Percentiles rank a stretch among this genome's conserved stretches.
Conservation (phyloP, 306 rosid species). For the Dicorynia guianensis region DNA sequence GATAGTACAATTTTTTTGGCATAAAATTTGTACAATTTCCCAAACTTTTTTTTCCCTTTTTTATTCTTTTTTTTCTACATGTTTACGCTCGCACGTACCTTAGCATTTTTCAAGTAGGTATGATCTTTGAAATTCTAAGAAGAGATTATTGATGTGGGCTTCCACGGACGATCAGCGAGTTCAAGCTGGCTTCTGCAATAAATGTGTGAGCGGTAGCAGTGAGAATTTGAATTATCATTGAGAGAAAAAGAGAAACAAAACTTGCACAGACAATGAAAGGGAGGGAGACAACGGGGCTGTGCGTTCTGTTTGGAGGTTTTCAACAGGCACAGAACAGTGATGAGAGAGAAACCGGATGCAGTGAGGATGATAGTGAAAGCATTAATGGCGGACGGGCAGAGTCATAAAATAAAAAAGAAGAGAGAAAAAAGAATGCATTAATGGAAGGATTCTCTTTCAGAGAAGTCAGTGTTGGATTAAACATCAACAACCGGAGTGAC, state of each 20-base stretch:
- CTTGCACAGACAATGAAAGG: slow-evolving; percentile 50
- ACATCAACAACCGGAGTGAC: slow-evolving; percentile 45
- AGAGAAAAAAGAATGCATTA: slow-evolving; percentile 48
- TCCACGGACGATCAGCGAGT: slow-evolving; percentile 42
- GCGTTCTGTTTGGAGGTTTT: slow-evolving; percentile 52
- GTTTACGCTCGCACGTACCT: too few relatives aligned
- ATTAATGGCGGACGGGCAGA: slow-evolving; percentile 35
- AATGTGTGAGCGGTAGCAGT: slow-evolving; percentile 62
- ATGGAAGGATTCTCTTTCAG: slow-evolving; percentile 61
- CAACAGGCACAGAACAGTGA: slow-evolving; percentile 57
- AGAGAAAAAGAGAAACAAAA: slow-evolving; percentile 43
- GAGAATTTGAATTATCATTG: slow-evolving; percentile 72
- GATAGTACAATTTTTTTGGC: too few relatives aligned
- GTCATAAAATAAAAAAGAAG: not conserved
- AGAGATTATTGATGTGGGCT: slow-evolving; percentile 46
- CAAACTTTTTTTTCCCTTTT: too few relatives aligned
- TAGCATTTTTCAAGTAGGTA: too few relatives aligned
- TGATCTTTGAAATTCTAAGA: slow-evolving; percentile 40
- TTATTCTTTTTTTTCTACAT: too few relatives aligned
- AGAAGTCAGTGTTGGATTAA: slow-evolving; percentile 59
- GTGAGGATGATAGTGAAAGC: slow-evolving; percentile 53
- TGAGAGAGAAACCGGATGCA: slow-evolving; percentile 49
- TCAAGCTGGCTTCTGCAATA: slow-evolving; percentile 68
- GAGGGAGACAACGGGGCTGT: slow-evolving; percentile 43
- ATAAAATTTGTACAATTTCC: too few relatives aligned